Base-by-base conservation (phyloP, 1,139 yeast genomes). In the Suhomyces bolitotheri region DNA sequence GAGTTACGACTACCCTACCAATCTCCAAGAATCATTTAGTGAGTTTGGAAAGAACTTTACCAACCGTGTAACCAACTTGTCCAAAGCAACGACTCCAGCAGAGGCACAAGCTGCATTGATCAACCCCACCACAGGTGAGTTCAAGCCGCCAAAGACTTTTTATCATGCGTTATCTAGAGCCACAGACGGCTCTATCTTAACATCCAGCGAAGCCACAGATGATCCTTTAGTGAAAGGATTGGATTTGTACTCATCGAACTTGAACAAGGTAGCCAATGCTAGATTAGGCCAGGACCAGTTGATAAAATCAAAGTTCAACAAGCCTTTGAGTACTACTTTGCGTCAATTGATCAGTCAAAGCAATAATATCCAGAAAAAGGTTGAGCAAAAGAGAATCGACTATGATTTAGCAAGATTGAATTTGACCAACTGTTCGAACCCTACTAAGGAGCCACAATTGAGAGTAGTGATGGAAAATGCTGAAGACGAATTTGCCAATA, bases 401-500 rank as follows among this genome's bases (percentile, higher is more conserved):
- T 83, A 88, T 49, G 96, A 88, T 54, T 78, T 89, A 49, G 83
- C 94, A 27, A 77, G 94, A 62, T 66, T 82, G 22, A 65, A 60
- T 39, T 72, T 82, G 43, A 72, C 87, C 45, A 78, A 78, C 52
- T 71, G 78, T 49, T 81, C 89, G 20, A 77, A 73, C 53, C 90
- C 95, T 4, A 80, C 80, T 47, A 81, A 81, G 55, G 85, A 82
- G 53, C 86, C 88, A 6, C 80, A 80, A 39, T 76, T 86, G 44
- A 73, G 92, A 49, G 84, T 82, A 33, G 77, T 80, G 44, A 82
- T 87, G 74, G 96, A 88, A 59, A 79, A 82, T 46, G 82, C 90
- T 28, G 96, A 88, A 62, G 96, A 88, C 53, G 94, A 85, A 51
- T 87, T 88, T 59, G 95, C 94, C 29, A 87, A 86, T 47, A 85